A percentile compares a stretch with the other conserved stretches of the same genome.
Evolutionary conservation across 352 stramenopile genomes (phyloP).

Genomic region (Pythium sukuiense): DNA sequence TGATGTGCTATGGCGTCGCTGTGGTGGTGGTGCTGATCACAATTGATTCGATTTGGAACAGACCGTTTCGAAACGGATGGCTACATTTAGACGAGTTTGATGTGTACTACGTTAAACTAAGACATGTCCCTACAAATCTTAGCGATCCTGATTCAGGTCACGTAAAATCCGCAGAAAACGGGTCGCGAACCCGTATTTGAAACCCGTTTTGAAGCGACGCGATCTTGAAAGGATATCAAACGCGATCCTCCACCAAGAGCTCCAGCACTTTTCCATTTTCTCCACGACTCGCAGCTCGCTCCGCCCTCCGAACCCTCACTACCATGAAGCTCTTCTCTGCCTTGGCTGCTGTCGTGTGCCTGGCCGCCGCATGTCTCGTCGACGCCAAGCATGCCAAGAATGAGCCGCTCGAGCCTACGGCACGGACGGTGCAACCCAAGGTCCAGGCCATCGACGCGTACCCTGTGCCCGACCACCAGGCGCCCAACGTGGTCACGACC

Average conservation of each 20-base stretch:
- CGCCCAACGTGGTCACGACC: background rate
- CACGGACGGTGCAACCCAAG: background rate
- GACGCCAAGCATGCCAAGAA: slow-evolving; percentile 8
- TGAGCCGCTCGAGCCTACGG: slow-evolving; percentile 14
- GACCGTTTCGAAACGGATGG: background rate
- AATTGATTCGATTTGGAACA: background rate
- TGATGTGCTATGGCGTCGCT: background rate
- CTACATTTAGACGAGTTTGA: background rate
- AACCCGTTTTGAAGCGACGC: slow-evolving; percentile 27
- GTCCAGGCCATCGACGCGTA: background rate
- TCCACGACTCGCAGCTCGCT: background rate
- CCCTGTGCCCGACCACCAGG: background rate
- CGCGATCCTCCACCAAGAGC: background rate
- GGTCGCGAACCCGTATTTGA: background rate
- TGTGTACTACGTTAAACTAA: background rate
- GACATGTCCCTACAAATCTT: background rate
- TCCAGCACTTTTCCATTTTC: slow-evolving; percentile 13
- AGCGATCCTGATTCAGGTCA: slow-evolving; percentile 10
- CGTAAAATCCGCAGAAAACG: slow-evolving; percentile 5
- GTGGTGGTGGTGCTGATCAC: too few relatives aligned
- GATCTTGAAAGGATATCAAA: slow-evolving; percentile 29
- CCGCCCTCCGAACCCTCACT: background rate
- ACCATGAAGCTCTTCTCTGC: slow-evolving; percentile 11
- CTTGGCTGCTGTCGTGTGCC: background rate
- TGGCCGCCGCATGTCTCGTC: background rate